Evolutionary conservation across 352 stramenopile genomes (phyloP), one percentile per base, ranked within the genome.

Genomic region (Phytophthora tubulina): DNA sequence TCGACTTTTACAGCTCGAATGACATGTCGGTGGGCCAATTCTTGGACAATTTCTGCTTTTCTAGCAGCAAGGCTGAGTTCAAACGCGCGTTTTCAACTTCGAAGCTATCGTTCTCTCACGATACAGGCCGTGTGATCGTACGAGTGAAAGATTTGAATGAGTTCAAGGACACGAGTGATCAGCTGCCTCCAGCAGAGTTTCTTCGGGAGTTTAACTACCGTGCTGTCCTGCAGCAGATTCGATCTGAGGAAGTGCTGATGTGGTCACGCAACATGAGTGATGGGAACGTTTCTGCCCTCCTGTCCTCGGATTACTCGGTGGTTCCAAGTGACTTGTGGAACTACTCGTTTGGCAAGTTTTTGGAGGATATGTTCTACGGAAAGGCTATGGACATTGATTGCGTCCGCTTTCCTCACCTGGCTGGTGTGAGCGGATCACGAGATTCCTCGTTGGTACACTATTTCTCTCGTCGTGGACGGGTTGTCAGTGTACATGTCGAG

Each of bases 291-390:
- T 63, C 44, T 27, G 32, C 53, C 11, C 42, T 61, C 32, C 56
- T 93, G 11, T 87, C 82, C 14, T 86, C 72, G 6, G 76, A 85
- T 17, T 96, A 89, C 58, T 85, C 78, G 8, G 70, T 78, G 1
- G 76, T 95, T 36, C 82, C 88, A 3, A 73, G 70, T 8, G 88
- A 96, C 41, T 71, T 93, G 14, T 91, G 86, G 79, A 93, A 95
- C 54, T 96, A 94, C 58, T 96, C 88, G 14, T 96, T 96, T 70
- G 90, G 90, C 2, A 96, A 96, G 66, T 95, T 95, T 59, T 55
- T 96, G 6, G 90, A 96, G 71, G 87, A 92, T 46, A 79, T 95
- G 74, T 83, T 96, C 21, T 96, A 96, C 68, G 84, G 88, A 55
- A 93, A 93, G 58, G 79, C 87, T 4, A 84, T 96, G 79, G 53